Evolutionary conservation across 140 eudicot species (phyloP).

Genomic region (Anethum foeniculum): DNA sequence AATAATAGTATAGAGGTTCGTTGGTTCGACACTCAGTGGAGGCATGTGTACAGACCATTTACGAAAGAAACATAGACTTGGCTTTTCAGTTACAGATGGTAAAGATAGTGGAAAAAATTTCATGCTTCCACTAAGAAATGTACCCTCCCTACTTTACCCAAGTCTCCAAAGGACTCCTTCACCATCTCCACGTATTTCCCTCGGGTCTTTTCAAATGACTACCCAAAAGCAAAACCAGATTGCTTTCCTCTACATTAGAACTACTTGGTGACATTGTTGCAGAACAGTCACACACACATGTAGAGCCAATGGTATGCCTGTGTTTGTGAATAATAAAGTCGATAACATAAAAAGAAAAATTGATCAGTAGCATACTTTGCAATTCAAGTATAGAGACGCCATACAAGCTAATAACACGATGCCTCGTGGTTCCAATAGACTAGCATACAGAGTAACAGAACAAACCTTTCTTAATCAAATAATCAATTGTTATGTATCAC

Average conservation of each 20-base stretch:
- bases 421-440: not conserved
- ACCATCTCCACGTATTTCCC: constrained; percentile 20
- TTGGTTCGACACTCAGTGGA: not conserved
- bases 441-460: not conserved
- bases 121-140: constrained; percentile 43
- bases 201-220: constrained; percentile 4
- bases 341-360: not conserved
- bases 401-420: not conserved
- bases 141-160: constrained; percentile 19
- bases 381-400: not conserved
- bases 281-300: not conserved
- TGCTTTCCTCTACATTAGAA: not conserved
- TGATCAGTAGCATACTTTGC: not conserved
- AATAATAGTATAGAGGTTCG: not conserved
- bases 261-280: not conserved
- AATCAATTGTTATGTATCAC: too few relatives aligned
- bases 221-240: not conserved
- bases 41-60: not conserved
- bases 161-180: constrained; percentile 9
- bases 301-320: not conserved
- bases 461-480: not conserved
- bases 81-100: constrained; percentile 9
- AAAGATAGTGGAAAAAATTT: constrained; percentile 40
- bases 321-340: not conserved
- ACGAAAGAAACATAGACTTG: not conserved